These are phyloP conservation scores for Mrakiaceae sp. DNA, from an alignment of 1,284 basidiomycete genomes.

Conservation along the genomic window DNA sequence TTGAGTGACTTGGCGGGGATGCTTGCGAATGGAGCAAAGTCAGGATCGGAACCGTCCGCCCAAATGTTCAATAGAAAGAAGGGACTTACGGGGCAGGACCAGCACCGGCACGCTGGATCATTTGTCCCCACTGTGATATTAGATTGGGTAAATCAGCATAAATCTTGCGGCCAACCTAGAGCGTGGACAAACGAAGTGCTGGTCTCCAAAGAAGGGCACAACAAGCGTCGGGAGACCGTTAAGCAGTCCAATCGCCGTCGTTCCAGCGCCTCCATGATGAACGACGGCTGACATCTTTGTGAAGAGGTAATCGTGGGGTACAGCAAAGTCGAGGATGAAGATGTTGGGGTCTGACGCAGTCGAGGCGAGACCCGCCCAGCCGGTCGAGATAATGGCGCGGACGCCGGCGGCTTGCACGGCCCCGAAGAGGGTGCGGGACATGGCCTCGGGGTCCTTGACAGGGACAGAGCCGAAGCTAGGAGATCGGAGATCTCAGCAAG, in stretches of 20 bases:
- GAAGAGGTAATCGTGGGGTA: slow-evolving; percentile 64
- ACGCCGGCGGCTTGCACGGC: slow-evolving; percentile 46
- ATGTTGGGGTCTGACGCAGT: slow-evolving; percentile 38
- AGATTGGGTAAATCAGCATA: too few relatives aligned
- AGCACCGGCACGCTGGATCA: slow-evolving; percentile 53
- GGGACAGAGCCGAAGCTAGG: slow-evolving; percentile 52
- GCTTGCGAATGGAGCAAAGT: too few relatives aligned
- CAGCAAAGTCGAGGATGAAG: slow-evolving; percentile 44
- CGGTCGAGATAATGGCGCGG: slow-evolving; percentile 50
- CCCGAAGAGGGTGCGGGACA: slow-evolving; percentile 51
- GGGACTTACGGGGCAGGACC: slow-evolving; percentile 41
- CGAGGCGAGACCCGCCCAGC: slow-evolving; percentile 50
- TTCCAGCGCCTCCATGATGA: slow-evolving; percentile 43
- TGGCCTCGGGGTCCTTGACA: slow-evolving; percentile 47
- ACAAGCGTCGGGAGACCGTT: slow-evolving; percentile 54
- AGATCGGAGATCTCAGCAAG: too few relatives aligned
- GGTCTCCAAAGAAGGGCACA: slow-evolving; percentile 52
- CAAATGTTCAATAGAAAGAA: too few relatives aligned
- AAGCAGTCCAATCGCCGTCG: slow-evolving; percentile 46
- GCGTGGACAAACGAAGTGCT: not conserved
- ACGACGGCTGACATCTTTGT: slow-evolving; percentile 46
- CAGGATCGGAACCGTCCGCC: too few relatives aligned
- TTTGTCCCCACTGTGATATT: slow-evolving; percentile 24
- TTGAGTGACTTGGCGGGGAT: slow-evolving; percentile 47
- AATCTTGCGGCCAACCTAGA: too few relatives aligned